Evolutionary conservation across 371 early-diverging fungal genomes (phyloP), one percentile per base, ranked within the genome.

Genomic region (Dichotomocladium elegans): DNA sequence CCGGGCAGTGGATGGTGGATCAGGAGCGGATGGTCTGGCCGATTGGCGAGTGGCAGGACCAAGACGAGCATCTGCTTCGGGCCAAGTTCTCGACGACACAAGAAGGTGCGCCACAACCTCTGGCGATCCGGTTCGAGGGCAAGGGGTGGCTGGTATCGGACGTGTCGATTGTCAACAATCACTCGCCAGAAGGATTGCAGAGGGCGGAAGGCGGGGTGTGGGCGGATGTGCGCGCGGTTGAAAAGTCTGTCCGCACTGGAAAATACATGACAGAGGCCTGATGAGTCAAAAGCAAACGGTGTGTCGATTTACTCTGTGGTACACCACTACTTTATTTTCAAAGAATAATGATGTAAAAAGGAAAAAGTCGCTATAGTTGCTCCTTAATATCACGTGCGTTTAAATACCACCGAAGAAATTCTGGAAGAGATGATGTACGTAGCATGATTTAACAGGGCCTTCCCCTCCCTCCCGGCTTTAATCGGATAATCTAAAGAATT

Each of bases 11-110:
- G 66, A 73, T 66, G 29, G 66, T 70, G 3, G 79, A 80, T 3
- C 75, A 78, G 29, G 66, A 70, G 37, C 65, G 68, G 48, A 76
- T 83, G 64, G 61, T 74, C 6, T 83, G 83, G 83, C 67, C 73
- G 30, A 54, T 79, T 25, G 78, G 68, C 0, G 42, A 60, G 8
- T 42, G 69, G 2, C 41, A 63, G 29, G 61, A 53, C 35, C 63
- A 44, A 59, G 70, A 67, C n/a, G 63, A 61, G 41, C 6, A 60
- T 4, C 66, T 75, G 46, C 58, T 83, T 31, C 59, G 75, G 41
- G 83, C 83, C 5, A 65, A 77, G 34, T 83, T 83, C 25, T 60
- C 59, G 10, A 75, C 66, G 48, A 61, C 63, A 35, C 49, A 63
- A 53, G 48, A 68, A 42, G 77, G 71, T n/a, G 55, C 66, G 3